Base-by-base conservation (phyloP, 2,329 filamentous ascomycete genomes). In the Alternaria sp. region DNA sequence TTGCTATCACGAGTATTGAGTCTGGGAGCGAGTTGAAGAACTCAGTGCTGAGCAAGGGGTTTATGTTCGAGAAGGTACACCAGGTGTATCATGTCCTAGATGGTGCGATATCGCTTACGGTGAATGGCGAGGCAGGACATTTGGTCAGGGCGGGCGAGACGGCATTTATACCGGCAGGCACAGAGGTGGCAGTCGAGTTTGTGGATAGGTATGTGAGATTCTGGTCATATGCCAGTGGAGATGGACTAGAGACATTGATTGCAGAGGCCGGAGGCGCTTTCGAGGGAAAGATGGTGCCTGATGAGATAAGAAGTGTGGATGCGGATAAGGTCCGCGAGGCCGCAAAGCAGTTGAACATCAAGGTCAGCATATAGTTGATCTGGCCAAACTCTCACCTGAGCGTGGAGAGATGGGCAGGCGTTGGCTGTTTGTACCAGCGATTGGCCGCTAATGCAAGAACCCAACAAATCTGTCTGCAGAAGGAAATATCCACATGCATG, bases 1-100 rank as follows among this genome's bases (percentile, higher is more conserved):
- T 70, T 43, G 62, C 67, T 0, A 61, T 68, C 41, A 64, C 66
- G 5, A 68, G 66, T 49, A 67, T 70, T 16, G 66, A 68, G 55
- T 68, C 66, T n/a, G 62, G 64, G 16, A 65, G 64, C 40, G 52
- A 58, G 1, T 44, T 60, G 22, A n/a, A 34, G 11, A 63, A 64
- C 30, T 45, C 56, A 2, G 44, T 65, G 2, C 20, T 68, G 16
- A 58, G 65, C 38, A 63, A 61, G 32, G 54, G 60, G 0, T 61
- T 70, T 16, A n/a, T 51, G 0, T 68, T 68, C 9, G 30, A 60
- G 14, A 64, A 62, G 38, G 56, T 58, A 8, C 66, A 70, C 46
- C 67, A 70, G 38, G 64, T 64, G 20, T 68, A 65, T 22, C 54
- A 63, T 54, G 59, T 69, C 5, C 34, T 68, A 20, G 65, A 67